phyloP scores from a whole-genome alignment of 2,329 filamentous ascomycete genomes.

The Albophoma yamanashiensis region DNA sequence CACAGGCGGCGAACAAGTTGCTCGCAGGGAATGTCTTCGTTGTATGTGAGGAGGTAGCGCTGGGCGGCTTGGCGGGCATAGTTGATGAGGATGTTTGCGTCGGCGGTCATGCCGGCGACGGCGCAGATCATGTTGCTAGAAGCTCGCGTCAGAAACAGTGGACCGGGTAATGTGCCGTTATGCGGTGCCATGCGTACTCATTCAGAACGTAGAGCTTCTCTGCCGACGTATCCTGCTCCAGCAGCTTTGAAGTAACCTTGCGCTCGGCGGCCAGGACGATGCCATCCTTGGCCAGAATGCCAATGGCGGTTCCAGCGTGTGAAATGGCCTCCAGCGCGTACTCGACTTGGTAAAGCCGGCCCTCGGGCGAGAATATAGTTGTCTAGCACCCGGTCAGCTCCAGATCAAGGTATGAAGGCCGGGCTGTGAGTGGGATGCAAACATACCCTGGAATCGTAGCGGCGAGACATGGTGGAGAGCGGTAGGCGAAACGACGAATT shows the following conservation, averaged over 20 bases:
- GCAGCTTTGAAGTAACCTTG: slow-evolving; percentile 97
- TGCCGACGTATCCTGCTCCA: slow-evolving; percentile 98
- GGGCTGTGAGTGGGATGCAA: slow-evolving; percentile 9
- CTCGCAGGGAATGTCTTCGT: slow-evolving; percentile 99
- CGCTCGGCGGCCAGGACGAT: slow-evolving; percentile 96
- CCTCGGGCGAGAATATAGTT: slow-evolving; percentile 99
- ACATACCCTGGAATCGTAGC: slow-evolving; percentile 92
- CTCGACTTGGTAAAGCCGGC: slow-evolving; percentile 97
- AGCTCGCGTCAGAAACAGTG: slow-evolving; percentile 5
- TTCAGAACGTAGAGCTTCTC: slow-evolving; percentile 99
- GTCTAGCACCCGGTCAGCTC: slow-evolving; percentile 47
- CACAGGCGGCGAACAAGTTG: slow-evolving; percentile 94
- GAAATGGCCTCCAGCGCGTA: slow-evolving; percentile 99
- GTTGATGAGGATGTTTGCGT: slow-evolving; percentile 99
- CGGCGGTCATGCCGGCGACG: slow-evolving; percentile 97
- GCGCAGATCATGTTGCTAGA: slow-evolving; percentile 99
- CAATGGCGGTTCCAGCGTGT: slow-evolving; percentile 91
- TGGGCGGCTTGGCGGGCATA: slow-evolving; percentile 96
- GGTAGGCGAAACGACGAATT: background rate
- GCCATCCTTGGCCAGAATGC: slow-evolving; percentile 94
- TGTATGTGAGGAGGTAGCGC: slow-evolving; percentile 96
- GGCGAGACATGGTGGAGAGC: slow-evolving; percentile 67
- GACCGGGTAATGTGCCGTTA: too few relatives aligned
- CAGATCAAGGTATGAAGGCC: background rate
- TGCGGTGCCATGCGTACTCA: slow-evolving; percentile 52